A percentile compares a stretch with the other conserved stretches of the same genome.
Evolutionary conservation across 2,329 filamentous ascomycete genomes (phyloP).

Genomic region (Aureobasidium sp.): DNA sequence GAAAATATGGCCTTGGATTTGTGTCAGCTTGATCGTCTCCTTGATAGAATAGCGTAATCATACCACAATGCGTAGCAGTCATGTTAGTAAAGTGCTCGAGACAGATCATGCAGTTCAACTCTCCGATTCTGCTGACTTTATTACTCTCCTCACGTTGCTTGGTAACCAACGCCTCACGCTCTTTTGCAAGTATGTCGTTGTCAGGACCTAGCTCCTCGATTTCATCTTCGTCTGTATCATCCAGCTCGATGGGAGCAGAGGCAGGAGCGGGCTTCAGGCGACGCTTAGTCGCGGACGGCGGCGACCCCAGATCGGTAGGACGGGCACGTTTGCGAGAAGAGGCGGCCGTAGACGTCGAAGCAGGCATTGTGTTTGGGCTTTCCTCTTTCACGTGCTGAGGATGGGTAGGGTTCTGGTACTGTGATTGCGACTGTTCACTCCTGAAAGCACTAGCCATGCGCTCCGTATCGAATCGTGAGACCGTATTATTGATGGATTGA

Average conservation of each 20-base stretch:
- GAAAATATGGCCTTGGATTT: slow-evolving; percentile 51
- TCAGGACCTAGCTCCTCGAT: neutral
- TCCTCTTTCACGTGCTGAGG: neutral
- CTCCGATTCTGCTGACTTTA: slow-evolving; percentile 29
- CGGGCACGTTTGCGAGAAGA: slow-evolving; percentile 5
- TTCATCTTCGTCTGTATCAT: neutral
- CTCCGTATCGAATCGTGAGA: neutral
- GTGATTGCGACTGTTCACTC: neutral
- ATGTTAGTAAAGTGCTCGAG: slow-evolving; percentile 55
- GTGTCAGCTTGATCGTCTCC: slow-evolving; percentile 2
- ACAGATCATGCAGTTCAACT: slow-evolving; percentile 56
- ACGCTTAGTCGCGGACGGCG: slow-evolving; percentile 3
- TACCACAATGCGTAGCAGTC: slow-evolving; percentile 55
- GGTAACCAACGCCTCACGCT: slow-evolving; percentile 46
- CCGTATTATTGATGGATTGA: neutral
- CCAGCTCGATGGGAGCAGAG: neutral
- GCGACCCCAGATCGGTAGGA: neutral
- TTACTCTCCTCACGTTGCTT: slow-evolving; percentile 31
- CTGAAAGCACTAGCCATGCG: neutral
- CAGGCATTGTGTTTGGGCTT: neutral
- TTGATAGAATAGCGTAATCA: slow-evolving; percentile 21
- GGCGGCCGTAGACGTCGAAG: neutral
- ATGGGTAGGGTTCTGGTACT: neutral
- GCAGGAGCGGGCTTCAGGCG: neutral
- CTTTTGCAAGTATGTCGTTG: slow-evolving; percentile 43